Conservation (phyloP, 805 yeast species). For the Myxozyma neglecta region DNA sequence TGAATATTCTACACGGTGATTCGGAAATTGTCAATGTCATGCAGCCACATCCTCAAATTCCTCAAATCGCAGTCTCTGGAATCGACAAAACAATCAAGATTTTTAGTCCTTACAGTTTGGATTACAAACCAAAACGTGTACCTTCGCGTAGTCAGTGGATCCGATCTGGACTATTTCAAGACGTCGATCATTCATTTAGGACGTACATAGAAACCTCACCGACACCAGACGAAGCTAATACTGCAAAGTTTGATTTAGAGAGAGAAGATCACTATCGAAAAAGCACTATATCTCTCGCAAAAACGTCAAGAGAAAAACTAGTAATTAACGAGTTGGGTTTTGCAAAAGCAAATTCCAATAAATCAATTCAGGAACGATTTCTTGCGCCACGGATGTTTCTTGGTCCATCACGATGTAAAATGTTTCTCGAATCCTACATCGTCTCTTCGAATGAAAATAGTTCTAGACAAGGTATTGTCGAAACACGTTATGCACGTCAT, state of each 20-base stretch:
- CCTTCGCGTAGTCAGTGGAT: not conserved
- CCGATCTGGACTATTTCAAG: not conserved
- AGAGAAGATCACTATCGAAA: not conserved
- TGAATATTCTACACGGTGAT: constrained; percentile 28
- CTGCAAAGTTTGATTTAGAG: not conserved
- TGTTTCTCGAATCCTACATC: constrained; percentile 12
- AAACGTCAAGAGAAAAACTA: not conserved
- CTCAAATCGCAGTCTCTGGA: constrained; percentile 32
- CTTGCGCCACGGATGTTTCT: constrained; percentile 21
- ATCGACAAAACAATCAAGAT: constrained; percentile 31
- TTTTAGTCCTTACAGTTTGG: constrained; percentile 24
- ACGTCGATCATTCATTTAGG: not conserved
- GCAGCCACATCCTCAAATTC: constrained; percentile 29
- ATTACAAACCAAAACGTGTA: constrained; percentile 5
- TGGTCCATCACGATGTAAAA: constrained; percentile 19
- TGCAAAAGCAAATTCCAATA: not conserved
- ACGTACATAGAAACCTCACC: constrained; percentile 1
- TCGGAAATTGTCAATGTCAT: constrained; percentile 27
- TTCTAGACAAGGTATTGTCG: constrained; percentile 22
- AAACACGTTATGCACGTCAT: constrained; percentile 13
- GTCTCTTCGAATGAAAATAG: constrained; percentile 18
- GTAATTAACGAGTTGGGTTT: not conserved
- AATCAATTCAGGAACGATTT: constrained; percentile 2
- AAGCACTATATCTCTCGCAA: not conserved
- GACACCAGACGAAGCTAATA: not conserved